Evolutionary conservation across 106 monocot genomes (phyloP), one percentile per base, ranked within the genome.

Genomic region (Posidonia australis): DNA sequence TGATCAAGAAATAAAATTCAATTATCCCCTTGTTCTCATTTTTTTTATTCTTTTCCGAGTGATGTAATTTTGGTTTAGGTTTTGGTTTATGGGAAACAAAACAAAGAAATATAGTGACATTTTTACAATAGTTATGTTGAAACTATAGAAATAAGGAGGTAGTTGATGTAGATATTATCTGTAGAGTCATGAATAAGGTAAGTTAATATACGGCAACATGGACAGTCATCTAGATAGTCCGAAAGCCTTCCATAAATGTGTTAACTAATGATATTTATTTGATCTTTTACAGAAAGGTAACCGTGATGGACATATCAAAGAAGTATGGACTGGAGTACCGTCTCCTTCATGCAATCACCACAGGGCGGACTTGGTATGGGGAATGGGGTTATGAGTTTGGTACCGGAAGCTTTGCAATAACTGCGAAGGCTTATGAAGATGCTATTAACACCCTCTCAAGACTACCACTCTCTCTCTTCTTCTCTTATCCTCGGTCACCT

Each of bases 301-400:
- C 84, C 13, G 96, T 96, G 29, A 90, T 90, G 84, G 96, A 96
- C 67, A 76, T 78, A 44, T 96, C 93, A 2, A 93, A 79, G 63
- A 89, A 93, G 51, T 64, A 81, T 51, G 79, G 79, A 36, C 67
- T 84, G 70, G 81, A 89, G 41, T 89, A 79, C 46, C 83, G 86
- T 11, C 68, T 96, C 19, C 77, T 93, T 0, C 79, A 84, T 24
- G 83, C 81, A 10, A 74, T 93, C 18, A 63, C 70, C 13, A 36
- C 65, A 16, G 93, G 89, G 19, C 75, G 65, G 30, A 55, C 89
- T 5, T 89, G 93, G 93, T 93, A 86, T 51, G 86, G 89, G 0
- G 56, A 82, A 9, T 93, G 89, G 93, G 96, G 93, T 0, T 93
- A 89, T 29, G 67, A 79, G 62, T 89, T 93, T 54, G 79, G 77